Conservation (phyloP, 768 basidiomycete species). For the Russula dissimulans region DNA sequence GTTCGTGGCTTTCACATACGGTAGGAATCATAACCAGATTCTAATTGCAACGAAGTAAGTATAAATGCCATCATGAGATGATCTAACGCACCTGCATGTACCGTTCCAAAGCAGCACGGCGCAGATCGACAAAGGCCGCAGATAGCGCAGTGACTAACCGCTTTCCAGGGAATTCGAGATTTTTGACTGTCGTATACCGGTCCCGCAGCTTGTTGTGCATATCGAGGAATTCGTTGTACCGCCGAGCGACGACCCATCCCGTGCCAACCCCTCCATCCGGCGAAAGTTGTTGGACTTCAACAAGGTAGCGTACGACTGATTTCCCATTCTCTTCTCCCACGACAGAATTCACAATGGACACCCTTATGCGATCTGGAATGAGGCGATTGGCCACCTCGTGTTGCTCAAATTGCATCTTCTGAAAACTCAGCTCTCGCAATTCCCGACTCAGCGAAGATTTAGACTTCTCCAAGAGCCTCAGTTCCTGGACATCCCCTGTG, state of each 20-base stretch:
- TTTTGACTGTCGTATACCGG: slow-evolving; percentile 52
- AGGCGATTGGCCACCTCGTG: slow-evolving; percentile 89
- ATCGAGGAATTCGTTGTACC: slow-evolving; percentile 91
- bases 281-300: slow-evolving; percentile 87
- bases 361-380: slow-evolving; percentile 70
- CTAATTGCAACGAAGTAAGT: slow-evolving; percentile 31
- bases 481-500: slow-evolving; percentile 81
- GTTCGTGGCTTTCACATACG: slow-evolving; percentile 74
- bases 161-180: slow-evolving; percentile 88
- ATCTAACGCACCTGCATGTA: slow-evolving; percentile 68
- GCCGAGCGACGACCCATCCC: slow-evolving; percentile 87
- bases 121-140: slow-evolving; percentile 76
- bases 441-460: slow-evolving; percentile 77
- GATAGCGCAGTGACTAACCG: slow-evolving; percentile 83
- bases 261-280: slow-evolving; percentile 68
- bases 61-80: background rate
- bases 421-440: slow-evolving; percentile 75
- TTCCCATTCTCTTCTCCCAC: slow-evolving; percentile 80
- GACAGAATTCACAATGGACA: slow-evolving; percentile 79
- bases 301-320: slow-evolving; percentile 82
- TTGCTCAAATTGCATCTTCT: slow-evolving; percentile 87
- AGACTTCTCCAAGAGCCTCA: slow-evolving; percentile 72
- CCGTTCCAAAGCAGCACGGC: slow-evolving; percentile 72
- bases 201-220: slow-evolving; percentile 85
- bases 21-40: slow-evolving; percentile 61